A percentile compares a stretch with the other conserved stretches of the same genome.
Evolutionary conservation across 768 basidiomycete genomes (phyloP).

Genomic region (Melanogaster broomeanus): DNA sequence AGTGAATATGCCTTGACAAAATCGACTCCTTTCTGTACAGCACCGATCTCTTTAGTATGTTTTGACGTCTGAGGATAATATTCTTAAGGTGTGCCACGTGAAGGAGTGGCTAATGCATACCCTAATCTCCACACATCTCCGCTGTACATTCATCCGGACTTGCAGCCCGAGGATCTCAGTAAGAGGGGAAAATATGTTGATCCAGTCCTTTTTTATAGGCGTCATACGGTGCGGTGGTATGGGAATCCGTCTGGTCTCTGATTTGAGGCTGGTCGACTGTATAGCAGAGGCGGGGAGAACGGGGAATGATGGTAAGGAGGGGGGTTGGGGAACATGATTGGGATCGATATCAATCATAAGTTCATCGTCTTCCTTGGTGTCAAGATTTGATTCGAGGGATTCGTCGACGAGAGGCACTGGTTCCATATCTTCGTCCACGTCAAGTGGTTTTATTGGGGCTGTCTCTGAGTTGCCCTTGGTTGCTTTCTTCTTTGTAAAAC

Average conservation of each 20-base stretch:
- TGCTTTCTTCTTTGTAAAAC: conserved; percentile 41
- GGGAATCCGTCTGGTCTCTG: conserved; percentile 85
- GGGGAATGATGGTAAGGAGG: conserved; percentile 65
- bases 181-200: conserved; percentile 91
- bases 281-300: conserved; percentile 63
- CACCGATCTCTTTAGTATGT: conserved; percentile 90
- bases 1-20: conserved; percentile 94
- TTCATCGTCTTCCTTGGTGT: conserved; percentile 53
- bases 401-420: conserved; percentile 12
- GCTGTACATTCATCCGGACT: conserved; percentile 94
- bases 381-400: conserved; percentile 1
- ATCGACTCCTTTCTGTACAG: conserved; percentile 95
- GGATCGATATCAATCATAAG: conserved; percentile 60
- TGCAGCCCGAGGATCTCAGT: conserved; percentile 94
- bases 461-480: conserved; percentile 9
- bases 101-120: conserved; percentile 48
- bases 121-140: conserved; percentile 89
- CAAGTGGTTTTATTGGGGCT: conserved; percentile 11
- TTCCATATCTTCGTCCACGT: conserved; percentile 35
- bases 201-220: conserved; percentile 94
- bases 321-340: conserved; percentile 44
- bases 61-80: conserved; percentile 77
- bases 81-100: conserved; percentile 1
- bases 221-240: conserved; percentile 98
- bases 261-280: conserved; percentile 56